These are phyloP conservation scores for Verbascum thapsus DNA, from an alignment of 257 asterid species.

Conservation along the genomic window DNA sequence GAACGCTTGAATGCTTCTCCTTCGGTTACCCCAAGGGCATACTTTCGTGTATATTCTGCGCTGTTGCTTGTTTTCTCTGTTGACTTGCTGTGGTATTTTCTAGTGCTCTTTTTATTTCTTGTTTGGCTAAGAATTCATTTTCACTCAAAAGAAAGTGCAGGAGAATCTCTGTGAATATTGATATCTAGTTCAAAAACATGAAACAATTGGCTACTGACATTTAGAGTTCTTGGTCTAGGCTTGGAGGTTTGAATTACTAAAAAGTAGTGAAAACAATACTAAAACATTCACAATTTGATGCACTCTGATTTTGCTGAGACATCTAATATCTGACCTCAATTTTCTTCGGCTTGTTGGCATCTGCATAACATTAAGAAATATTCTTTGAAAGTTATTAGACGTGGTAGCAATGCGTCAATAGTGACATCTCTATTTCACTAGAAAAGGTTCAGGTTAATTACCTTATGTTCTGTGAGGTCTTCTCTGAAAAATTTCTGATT, in stretches of 20 bases:
- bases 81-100: slow-evolving; percentile 78
- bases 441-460: not conserved
- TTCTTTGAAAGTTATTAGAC: too few species aligned
- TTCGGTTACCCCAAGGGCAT: slow-evolving; percentile 83
- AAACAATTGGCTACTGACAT: not conserved
- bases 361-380: not conserved
- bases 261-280: slow-evolving; percentile 16
- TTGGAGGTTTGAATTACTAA: slow-evolving; percentile 16
- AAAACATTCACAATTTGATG: not conserved
- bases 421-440: not conserved
- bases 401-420: too few species aligned
- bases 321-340: not conserved
- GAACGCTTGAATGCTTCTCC: slow-evolving; percentile 96
- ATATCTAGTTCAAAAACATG: slow-evolving; percentile 18
- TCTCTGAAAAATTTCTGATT: slow-evolving; percentile 27
- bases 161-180: slow-evolving; percentile 7
- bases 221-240: slow-evolving; percentile 6
- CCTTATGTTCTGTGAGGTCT: slow-evolving; percentile 4
- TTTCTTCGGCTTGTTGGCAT: not conserved
- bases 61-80: slow-evolving; percentile 70
- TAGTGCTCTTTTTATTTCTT: slow-evolving; percentile 22
- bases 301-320: slow-evolving; percentile 19
- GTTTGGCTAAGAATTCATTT: slow-evolving; percentile 12
- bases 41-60: slow-evolving; percentile 88
- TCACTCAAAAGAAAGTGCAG: not conserved